Evolutionary conservation across 73 alveolate genomes (phyloP).

Genomic region (Blepharisma japonicum): DNA sequence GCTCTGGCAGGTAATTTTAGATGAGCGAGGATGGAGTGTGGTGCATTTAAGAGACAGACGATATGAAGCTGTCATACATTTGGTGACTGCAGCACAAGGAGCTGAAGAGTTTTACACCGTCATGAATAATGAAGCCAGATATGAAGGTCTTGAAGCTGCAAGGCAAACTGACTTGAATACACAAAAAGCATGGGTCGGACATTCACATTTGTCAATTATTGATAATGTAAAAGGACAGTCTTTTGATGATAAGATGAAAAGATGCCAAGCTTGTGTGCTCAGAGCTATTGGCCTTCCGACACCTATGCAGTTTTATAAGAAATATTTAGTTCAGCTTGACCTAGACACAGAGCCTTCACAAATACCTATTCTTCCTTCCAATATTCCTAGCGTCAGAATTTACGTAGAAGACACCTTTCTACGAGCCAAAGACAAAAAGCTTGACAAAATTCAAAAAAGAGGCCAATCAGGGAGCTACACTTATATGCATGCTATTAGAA

Average conservation of each 20-base stretch:
- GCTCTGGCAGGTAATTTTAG: slow-evolving; percentile 59
- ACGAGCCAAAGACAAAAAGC: neutral
- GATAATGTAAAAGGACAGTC: slow-evolving; percentile 46
- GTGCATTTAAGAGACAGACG: slow-evolving; percentile 64
- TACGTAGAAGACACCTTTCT: slow-evolving; percentile 52
- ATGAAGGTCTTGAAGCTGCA: slow-evolving; percentile 64
- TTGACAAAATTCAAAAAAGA: slow-evolving; percentile 39
- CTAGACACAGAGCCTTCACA: neutral
- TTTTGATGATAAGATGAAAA: slow-evolving; percentile 68
- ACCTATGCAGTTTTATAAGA: slow-evolving; percentile 39
- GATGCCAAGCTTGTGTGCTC: slow-evolving; percentile 38
- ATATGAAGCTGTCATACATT: slow-evolving; percentile 66
- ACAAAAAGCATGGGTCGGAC: slow-evolving; percentile 67
- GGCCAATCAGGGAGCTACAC: slow-evolving; percentile 52
- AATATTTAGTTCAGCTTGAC: neutral
- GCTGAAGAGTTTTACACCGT: slow-evolving; percentile 51
- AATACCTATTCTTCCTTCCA: neutral
- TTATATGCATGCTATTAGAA: slow-evolving; percentile 41
- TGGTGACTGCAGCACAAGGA: slow-evolving; percentile 85
- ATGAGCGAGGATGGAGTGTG: slow-evolving; percentile 49
- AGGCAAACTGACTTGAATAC: slow-evolving; percentile 49
- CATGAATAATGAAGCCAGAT: slow-evolving; percentile 62
- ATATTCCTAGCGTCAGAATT: slow-evolving; percentile 29
- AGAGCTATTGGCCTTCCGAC: slow-evolving; percentile 54
- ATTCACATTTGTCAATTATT: slow-evolving; percentile 54